phyloP scores from a whole-genome alignment of 148 eudicot genomes.

The Simmondsia chinensis region DNA sequence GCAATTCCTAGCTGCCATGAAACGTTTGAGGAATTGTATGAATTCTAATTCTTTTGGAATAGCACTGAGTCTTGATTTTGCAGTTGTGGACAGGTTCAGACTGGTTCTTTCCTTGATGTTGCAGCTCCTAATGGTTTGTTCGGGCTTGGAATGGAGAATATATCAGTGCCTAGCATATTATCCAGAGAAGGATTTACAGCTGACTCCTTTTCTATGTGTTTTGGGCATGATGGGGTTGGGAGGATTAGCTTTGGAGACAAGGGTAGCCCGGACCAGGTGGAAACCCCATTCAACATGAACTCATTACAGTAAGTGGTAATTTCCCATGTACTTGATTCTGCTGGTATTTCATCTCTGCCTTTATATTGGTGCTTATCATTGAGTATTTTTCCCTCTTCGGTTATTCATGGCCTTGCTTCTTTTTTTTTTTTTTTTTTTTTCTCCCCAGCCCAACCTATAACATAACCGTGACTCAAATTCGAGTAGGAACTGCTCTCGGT shows the following conservation, averaged over 20 bases:
- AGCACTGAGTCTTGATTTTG: slow-evolving; percentile 13
- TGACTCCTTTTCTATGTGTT: slow-evolving; percentile 93
- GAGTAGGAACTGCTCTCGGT: slow-evolving; percentile 46
- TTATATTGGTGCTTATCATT: not conserved
- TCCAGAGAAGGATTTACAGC: slow-evolving; percentile 66
- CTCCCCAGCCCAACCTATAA: slow-evolving; percentile 71
- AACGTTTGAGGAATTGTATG: not conserved
- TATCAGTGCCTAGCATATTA: slow-evolving; percentile 87
- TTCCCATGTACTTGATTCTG: slow-evolving; percentile 19
- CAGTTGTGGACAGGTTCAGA: slow-evolving; percentile 96
- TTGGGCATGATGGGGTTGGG: slow-evolving; percentile 84
- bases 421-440: slow-evolving; percentile 8
- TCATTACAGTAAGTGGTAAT: slow-evolving; percentile 73
- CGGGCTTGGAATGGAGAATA: slow-evolving; percentile 86
- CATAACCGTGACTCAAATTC: slow-evolving; percentile 54
- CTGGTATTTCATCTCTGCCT: slow-evolving; percentile 1
- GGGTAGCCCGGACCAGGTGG: slow-evolving; percentile 64
- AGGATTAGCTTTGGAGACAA: slow-evolving; percentile 88
- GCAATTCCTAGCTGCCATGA: no score
- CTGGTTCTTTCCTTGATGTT: slow-evolving; percentile 86
- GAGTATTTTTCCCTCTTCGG: not conserved
- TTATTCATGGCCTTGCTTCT: slow-evolving; percentile 1
- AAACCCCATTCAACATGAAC: slow-evolving; percentile 67
- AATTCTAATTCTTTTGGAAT: not conserved
- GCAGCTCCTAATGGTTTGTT: slow-evolving; percentile 96